phyloP scores from a whole-genome alignment of 164 flowering plant genomes.

The Umbilicus rupestris region DNA sequence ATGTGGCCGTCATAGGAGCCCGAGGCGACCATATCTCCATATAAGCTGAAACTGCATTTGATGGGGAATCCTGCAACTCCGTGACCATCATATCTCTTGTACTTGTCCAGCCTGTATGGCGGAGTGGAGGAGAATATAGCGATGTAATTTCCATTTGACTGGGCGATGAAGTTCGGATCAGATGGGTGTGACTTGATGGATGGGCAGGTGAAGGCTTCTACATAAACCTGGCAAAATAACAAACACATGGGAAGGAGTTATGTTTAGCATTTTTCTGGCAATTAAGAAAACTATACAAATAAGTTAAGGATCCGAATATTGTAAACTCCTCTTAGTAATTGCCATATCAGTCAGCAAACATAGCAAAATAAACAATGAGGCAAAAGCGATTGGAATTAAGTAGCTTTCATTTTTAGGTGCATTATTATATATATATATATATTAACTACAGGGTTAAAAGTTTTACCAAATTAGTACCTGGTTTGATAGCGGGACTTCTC shows the following conservation, averaged over 20 bases:
- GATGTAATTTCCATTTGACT: conserved; percentile 83
- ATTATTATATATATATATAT: neutral
- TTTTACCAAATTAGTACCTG: conserved; percentile 38
- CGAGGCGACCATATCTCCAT: conserved; percentile 56
- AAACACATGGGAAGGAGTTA: conserved; percentile 2
- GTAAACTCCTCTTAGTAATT: neutral
- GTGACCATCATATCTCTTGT: conserved; percentile 70
- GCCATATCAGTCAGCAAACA: neutral
- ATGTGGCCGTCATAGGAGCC: conserved; percentile 82
- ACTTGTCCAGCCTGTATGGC: conserved; percentile 81
- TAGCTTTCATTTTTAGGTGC: too few relatives aligned
- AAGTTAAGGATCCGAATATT: neutral
- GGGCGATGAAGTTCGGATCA: conserved; percentile 73
- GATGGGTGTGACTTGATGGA: conserved; percentile 60
- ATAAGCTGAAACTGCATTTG: conserved; percentile 70
- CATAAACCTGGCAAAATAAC: conserved; percentile 58
- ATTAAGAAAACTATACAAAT: neutral
- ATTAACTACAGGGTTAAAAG: neutral
- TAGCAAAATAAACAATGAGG: neutral
- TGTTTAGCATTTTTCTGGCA: neutral
- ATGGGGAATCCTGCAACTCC: conserved; percentile 94
- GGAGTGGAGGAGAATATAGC: conserved; percentile 70
- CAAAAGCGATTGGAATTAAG: too few relatives aligned
- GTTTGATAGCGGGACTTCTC: conserved; percentile 77
- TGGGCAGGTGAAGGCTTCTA: conserved; percentile 84